Evolutionary conservation across 2,329 filamentous ascomycete genomes (phyloP).

Genomic region (Neofusicoccum parvum): DNA sequence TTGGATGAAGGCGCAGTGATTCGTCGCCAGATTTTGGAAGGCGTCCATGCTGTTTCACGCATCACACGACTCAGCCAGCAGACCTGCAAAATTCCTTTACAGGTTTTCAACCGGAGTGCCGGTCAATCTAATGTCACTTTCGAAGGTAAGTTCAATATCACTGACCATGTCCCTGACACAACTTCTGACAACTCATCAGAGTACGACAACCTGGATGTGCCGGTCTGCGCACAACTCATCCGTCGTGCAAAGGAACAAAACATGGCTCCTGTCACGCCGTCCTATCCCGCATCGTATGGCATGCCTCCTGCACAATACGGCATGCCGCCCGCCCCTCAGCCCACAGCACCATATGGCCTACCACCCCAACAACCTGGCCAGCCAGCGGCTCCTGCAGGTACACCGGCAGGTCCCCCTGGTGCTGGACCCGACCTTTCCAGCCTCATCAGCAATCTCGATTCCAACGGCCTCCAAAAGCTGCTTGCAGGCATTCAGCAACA

Average conservation of each 20-base stretch:
- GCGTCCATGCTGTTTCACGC: constrained; percentile 76
- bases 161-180: not conserved
- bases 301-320: constrained; percentile 30
- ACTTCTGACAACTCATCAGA: constrained; percentile 51
- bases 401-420: constrained; percentile 29
- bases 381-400: constrained; percentile 9
- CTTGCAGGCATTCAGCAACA: constrained; percentile 53
- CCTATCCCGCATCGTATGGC: constrained; percentile 35
- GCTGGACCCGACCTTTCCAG: constrained; percentile 58
- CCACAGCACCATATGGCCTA: constrained; percentile 34
- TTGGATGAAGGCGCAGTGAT: constrained; percentile 79
- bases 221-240: constrained; percentile 79
- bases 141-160: constrained; percentile 55
- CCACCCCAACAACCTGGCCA: constrained; percentile 36
- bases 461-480: constrained; percentile 69
- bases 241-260: constrained; percentile 63
- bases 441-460: constrained; percentile 69
- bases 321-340: constrained; percentile 27
- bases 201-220: constrained; percentile 80
- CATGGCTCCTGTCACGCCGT: constrained; percentile 33
- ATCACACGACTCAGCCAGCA: constrained; percentile 43
- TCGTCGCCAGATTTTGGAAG: constrained; percentile 82
- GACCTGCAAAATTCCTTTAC: constrained; percentile 74
- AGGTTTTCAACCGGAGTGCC: constrained; percentile 79
- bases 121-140: constrained; percentile 78